phyloP scores from a whole-genome alignment of 768 basidiomycete genomes.

The Melanogaster broomeanus region DNA sequence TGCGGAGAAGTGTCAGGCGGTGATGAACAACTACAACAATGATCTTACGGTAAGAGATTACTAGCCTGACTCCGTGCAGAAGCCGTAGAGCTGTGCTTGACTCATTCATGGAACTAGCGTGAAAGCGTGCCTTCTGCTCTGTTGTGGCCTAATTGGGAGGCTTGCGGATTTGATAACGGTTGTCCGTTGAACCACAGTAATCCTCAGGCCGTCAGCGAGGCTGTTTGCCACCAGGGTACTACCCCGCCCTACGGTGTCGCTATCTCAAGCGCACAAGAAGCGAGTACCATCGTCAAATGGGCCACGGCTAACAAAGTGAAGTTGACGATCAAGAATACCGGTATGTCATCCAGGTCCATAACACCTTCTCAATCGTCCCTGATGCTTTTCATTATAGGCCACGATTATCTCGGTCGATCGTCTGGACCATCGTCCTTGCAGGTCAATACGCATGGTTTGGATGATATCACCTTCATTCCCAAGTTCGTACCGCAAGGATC shows the following conservation, averaged over 20 bases:
- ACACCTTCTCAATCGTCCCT: neutral
- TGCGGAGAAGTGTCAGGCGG: constrained; percentile 11
- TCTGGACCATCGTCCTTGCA: constrained; percentile 25
- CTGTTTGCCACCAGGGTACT: constrained; percentile 19
- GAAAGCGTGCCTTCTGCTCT: constrained; percentile 18
- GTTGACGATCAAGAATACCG: constrained; percentile 24
- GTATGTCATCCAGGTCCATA: neutral
- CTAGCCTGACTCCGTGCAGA: too few relatives aligned
- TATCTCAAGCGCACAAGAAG: constrained; percentile 19
- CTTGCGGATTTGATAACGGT: constrained; percentile 15
- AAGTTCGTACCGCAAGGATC: constrained; percentile 24
- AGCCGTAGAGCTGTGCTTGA: too few relatives aligned
- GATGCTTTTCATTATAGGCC: constrained; percentile 7
- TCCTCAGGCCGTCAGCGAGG: constrained; percentile 14
- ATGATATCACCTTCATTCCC: constrained; percentile 11
- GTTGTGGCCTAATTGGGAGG: constrained; percentile 25
- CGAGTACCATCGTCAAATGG: constrained; percentile 20
- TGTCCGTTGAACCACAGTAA: constrained; percentile 19
- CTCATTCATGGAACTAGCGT: constrained; percentile 11
- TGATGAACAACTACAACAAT: constrained; percentile 15
- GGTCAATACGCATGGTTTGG: constrained; percentile 19
- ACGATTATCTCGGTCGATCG: constrained; percentile 24
- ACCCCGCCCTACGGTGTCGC: constrained; percentile 20
- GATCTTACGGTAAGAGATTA: constrained; percentile 9
- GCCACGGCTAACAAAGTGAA: constrained; percentile 19